A percentile compares a stretch with the other conserved stretches of the same genome.
Evolutionary conservation across 441 rosid genomes (phyloP).

Genomic region (Bruguiera hainesii): DNA sequence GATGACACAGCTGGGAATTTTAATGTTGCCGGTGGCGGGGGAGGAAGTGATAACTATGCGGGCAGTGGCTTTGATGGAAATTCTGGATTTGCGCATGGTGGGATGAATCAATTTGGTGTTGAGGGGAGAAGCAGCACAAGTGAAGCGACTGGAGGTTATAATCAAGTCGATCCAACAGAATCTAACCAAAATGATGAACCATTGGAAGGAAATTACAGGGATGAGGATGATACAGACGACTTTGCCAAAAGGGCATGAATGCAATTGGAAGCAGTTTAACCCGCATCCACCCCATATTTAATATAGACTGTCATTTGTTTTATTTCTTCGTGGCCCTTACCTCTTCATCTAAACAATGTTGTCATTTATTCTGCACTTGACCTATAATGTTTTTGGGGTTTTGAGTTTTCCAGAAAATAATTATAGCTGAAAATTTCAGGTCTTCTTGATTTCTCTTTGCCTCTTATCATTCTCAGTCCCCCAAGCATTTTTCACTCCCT

Average conservation of each 20-base stretch:
- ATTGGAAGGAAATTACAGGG: conserved; percentile 31
- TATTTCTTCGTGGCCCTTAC: not conserved
- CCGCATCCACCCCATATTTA: not conserved
- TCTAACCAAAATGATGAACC: conserved; percentile 29
- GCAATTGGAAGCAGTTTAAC: not conserved
- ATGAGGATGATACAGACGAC: conserved; percentile 38
- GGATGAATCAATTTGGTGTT: conserved; percentile 27
- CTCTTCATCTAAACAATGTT: not conserved
- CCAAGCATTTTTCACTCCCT: no score
- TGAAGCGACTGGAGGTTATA: conserved; percentile 26
- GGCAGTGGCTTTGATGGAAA: conserved; percentile 18
- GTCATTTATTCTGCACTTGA: conserved; percentile 11
- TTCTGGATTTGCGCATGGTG: conserved; percentile 8
- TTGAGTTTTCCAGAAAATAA: conserved; percentile 19
- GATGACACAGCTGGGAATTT: conserved; percentile 28
- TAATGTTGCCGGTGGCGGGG: conserved; percentile 27
- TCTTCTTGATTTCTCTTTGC: not conserved
- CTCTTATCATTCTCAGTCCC: no score
- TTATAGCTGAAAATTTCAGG: not conserved
- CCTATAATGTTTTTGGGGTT: not conserved
- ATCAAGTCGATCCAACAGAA: conserved; percentile 17
- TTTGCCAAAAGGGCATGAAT: conserved; percentile 69
- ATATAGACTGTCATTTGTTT: conserved; percentile 9
- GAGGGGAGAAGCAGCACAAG: conserved; percentile 19
- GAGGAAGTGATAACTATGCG: conserved; percentile 16